These are phyloP conservation scores for Monosporascus sp. DNA, from an alignment of 2,329 filamentous ascomycete genomes.

Conservation along the genomic window DNA sequence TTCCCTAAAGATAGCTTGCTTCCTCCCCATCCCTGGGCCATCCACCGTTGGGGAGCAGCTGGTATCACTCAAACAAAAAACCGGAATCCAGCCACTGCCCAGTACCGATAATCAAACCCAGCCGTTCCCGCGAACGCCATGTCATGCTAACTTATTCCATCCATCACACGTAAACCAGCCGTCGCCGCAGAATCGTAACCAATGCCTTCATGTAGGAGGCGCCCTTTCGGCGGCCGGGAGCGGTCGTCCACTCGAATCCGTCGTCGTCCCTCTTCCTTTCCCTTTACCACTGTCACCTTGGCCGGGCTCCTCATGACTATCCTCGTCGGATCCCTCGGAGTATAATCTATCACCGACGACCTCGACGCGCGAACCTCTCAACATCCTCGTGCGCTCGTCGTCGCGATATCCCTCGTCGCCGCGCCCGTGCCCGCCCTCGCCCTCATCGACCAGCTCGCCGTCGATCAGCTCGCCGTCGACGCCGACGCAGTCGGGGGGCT, in stretches of 20 bases:
- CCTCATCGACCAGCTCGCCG: constrained; percentile 30
- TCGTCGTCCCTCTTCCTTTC: constrained; percentile 34
- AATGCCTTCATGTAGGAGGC: constrained; percentile 26
- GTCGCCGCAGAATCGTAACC: constrained; percentile 29
- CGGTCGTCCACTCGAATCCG: constrained; percentile 45
- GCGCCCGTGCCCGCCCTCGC: constrained; percentile 37
- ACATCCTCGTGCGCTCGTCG: constrained; percentile 54
- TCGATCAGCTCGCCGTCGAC: constrained; percentile 65
- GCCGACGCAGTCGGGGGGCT: constrained; percentile 69
- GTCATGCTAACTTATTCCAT: constrained; percentile 8
- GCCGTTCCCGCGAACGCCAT: constrained; percentile 13
- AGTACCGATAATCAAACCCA: constrained; percentile 1
- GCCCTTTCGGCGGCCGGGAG: constrained; percentile 50
- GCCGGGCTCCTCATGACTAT: constrained; percentile 11
- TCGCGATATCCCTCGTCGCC: constrained; percentile 30
- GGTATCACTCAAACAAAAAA: constrained; percentile 21
- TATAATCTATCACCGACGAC: constrained; percentile 17
- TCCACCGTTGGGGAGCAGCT: constrained; percentile 4
- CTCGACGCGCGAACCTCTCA: constrained; percentile 31
- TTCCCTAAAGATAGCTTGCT: no score
- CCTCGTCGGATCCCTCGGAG: constrained; percentile 9
- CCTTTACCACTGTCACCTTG: constrained; percentile 35
- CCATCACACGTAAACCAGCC: constrained; percentile 13
- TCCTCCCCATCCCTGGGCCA: no score
- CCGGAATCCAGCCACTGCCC: constrained; percentile 11